These are phyloP conservation scores for Suillus ampliporus DNA, from an alignment of 768 basidiomycete species.

Conservation along the genomic window DNA sequence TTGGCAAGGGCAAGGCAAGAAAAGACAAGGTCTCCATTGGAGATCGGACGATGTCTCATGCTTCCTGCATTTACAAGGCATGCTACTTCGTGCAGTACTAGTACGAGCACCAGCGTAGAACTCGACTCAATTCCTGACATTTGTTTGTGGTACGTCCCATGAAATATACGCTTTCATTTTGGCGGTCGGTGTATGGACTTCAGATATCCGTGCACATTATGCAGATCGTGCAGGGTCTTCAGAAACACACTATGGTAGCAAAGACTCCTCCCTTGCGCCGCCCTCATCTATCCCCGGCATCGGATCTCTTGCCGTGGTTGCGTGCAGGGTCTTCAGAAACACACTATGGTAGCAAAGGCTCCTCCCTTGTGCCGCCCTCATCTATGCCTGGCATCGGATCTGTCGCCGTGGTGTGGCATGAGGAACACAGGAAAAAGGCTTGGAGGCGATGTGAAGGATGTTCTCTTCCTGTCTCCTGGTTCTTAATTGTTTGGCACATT, in stretches of 20 bases:
- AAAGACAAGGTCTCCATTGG: conserved; percentile 31
- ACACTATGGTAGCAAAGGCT: too few relatives aligned
- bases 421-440: conserved; percentile 67
- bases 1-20: conserved; percentile 25
- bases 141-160: background rate
- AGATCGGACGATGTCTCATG: conserved; percentile 28
- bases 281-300: conserved; percentile 48
- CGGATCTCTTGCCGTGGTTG: conserved; percentile 42
- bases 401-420: conserved; percentile 40
- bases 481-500: background rate
- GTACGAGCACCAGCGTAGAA: background rate
- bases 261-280: conserved; percentile 21
- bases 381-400: conserved; percentile 48
- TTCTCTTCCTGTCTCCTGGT: background rate
- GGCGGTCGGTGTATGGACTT: background rate
- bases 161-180: background rate
- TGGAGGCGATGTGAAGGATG: conserved; percentile 57
- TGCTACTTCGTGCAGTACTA: background rate
- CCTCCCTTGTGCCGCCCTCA: conserved; percentile 35
- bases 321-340: too few relatives aligned
- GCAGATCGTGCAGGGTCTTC: too few relatives aligned
- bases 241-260: too few relatives aligned
- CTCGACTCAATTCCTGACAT: background rate
- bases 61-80: background rate
- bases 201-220: background rate